Base-by-base conservation (phyloP, 257 asterid species). In the Solanum chilense region DNA sequence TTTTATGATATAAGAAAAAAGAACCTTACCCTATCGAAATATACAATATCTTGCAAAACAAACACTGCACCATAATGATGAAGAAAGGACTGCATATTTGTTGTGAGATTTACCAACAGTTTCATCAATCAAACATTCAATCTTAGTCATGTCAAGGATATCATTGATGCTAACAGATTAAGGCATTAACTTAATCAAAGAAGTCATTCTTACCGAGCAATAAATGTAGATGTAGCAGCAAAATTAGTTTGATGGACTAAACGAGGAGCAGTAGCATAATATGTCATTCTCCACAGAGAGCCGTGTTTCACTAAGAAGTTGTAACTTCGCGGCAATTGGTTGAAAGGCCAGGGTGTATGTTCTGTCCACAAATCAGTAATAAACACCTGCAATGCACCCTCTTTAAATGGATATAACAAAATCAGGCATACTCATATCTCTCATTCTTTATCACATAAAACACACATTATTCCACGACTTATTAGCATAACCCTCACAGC, bases 271-370 rank as follows among this genome's bases (percentile, higher is more conserved):
- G 99, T 85, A 84, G 96, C 99, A 91, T 97, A 93, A 88, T 97
- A 97, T 39, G 99, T 87, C 98, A 97, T 92, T 89, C 87, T 96
- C 99, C 99, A 97, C 85, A 97, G 89, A 60, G 96, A 87, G 9
- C 98, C 98, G 80, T 97, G 99, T 91, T 97, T 97, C 88, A 97
- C 99, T 71, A 97, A 95, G 91, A 97, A 97, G 91, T 95, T 97
- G 86, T 97, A 97, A 91, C 98, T 97, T 92, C 92, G 94, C 5
- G 99, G 99, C 88, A 97, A 87, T 92, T 97, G 99, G 91, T 97
- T 97, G 88, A 97, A 97, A 64, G 99, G 99, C 99, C 99, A 97
- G 11, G 99, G 99, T 20, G 99, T 97, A 69, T 97, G 99, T 88
- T 97, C 99, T 39, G 99, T 89, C 99, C 99, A 97, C 87, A 97